Evolutionary conservation across 228 moss, liverwort and hornwort species (phyloP).

Genomic region (Sphagnum fallax): DNA sequence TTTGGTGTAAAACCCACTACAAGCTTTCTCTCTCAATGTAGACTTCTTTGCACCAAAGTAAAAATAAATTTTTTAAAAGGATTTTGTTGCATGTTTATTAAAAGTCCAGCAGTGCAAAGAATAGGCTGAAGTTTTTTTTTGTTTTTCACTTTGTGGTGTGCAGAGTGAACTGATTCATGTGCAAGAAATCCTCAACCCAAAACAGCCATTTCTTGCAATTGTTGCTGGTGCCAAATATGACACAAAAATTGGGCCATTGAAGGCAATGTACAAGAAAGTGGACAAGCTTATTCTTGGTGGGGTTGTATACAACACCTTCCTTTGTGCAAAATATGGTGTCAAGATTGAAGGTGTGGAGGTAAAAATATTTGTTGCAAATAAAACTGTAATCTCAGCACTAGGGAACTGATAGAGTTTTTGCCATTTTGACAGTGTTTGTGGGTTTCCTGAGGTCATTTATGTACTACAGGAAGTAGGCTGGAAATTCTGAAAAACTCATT

Average conservation of each 20-base stretch:
- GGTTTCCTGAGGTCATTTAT: too few species aligned
- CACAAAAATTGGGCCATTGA: conserved; percentile 77
- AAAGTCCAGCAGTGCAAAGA: too few species aligned
- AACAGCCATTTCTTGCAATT: conserved; percentile 64
- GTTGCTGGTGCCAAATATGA: conserved; percentile 89
- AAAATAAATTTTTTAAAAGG: too few species aligned
- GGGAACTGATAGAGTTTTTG: background rate
- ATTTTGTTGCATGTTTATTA: too few species aligned
- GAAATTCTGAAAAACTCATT: too few species aligned
- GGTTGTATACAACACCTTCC: conserved; percentile 83
- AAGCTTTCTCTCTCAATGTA: background rate
- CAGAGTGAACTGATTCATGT: conserved; percentile 78
- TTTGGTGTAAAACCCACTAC: background rate
- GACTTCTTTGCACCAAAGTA: background rate
- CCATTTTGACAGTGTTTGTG: too few species aligned
- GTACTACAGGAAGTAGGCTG: too few species aligned
- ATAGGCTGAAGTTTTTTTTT: too few species aligned
- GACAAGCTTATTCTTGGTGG: conserved; percentile 65
- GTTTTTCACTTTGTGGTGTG: background rate
- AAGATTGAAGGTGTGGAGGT: conserved; percentile 74
- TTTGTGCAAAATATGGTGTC: conserved; percentile 74
- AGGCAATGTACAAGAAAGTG: conserved; percentile 66
- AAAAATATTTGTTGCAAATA: background rate
- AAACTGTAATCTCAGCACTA: background rate
- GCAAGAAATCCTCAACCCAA: conserved; percentile 63